Evolutionary conservation across 2,329 filamentous ascomycete genomes (phyloP), one percentile per base, ranked within the genome.

Genomic region (Teratosphaeria pseudoeucalypti): DNA sequence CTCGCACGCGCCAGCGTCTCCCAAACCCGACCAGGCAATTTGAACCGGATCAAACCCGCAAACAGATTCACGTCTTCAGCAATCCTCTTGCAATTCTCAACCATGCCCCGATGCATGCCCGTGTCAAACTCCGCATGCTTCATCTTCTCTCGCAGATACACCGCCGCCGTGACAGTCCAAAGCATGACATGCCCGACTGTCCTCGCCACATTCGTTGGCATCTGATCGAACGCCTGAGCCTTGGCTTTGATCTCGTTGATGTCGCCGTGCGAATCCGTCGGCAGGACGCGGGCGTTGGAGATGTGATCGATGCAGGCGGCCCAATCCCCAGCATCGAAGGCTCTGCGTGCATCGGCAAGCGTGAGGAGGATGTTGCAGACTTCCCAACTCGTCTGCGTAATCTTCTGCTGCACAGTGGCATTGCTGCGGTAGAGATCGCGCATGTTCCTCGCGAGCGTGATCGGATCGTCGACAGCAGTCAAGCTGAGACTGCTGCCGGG

Each of bases 11-110:
- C 92, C 70, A 97, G 78, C 63, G 88, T 89, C 78, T 96, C 92
- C 75, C 95, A 92, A 58, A 97, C 81, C 69, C 89, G 83, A 43
- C 89, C 88, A 56, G 90, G 90, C 76, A 97, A 82, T 70, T 94
- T 86, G 76, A 96, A 97, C 70, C 89, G 86, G 71, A 97, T 85
- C 81, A 96, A 85, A 59, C 91, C 92, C 16, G 91, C 92, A 78
- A 96, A 97, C 14, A 94, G 88, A 78, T 94, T 96, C 68, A 96
- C 76, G 74, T 97, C 92, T 73, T 91, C 85, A 47, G 89, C 91
- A 77, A 89, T 90, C 73, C 88, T 84, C 76, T 88, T 83, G 69
- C 95, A 78, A 68, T 87, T 81, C 60, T 87, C 85, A 57, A 87
- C 85, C 75, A 90, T 82, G 73, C 76, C 67, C 55, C 71, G 66